Conservation (phyloP, 257 asterid species). For the Ajuga chamaepitys region DNA sequence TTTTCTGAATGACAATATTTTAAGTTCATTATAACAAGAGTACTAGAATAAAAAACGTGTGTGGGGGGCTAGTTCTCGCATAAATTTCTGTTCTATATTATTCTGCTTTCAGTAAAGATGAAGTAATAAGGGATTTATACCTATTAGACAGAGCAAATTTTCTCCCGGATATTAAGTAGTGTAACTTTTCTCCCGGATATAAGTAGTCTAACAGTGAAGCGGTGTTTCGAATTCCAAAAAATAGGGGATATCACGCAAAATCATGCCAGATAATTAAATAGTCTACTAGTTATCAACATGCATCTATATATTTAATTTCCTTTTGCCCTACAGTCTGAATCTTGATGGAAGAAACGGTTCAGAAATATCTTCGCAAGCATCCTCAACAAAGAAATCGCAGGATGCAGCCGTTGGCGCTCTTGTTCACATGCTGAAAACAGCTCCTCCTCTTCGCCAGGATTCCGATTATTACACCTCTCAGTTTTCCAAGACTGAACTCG, state of each 20-base stretch:
- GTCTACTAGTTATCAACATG: neutral
- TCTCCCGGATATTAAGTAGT: neutral
- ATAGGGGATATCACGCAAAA: neutral
- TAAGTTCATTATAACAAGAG: neutral
- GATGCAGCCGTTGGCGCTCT: conserved; percentile 87
- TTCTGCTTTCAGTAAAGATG: neutral
- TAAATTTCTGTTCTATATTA: neutral
- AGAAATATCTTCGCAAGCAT: conserved; percentile 48
- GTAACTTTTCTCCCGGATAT: neutral
- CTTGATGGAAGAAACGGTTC: conserved; percentile 42
- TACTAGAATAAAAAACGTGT: neutral
- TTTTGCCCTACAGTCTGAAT: conserved; percentile 37
- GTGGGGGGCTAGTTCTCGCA: neutral
- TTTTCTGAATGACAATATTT: neutral
- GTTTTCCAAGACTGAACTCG: conserved; percentile 31
- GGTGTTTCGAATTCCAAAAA: neutral
- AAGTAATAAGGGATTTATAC: neutral
- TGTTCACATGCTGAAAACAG: conserved; percentile 84
- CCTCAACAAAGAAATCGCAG: conserved; percentile 59
- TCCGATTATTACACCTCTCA: conserved; percentile 36
- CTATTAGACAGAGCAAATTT: neutral
- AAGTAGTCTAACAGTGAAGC: neutral
- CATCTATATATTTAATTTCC: neutral
- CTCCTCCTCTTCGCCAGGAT: conserved; percentile 81
- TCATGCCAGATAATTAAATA: neutral